Percentiles rank a stretch among this genome's conserved stretches.
Evolutionary conservation across 768 basidiomycete genomes (phyloP).

Genomic region (Mycena galopus): DNA sequence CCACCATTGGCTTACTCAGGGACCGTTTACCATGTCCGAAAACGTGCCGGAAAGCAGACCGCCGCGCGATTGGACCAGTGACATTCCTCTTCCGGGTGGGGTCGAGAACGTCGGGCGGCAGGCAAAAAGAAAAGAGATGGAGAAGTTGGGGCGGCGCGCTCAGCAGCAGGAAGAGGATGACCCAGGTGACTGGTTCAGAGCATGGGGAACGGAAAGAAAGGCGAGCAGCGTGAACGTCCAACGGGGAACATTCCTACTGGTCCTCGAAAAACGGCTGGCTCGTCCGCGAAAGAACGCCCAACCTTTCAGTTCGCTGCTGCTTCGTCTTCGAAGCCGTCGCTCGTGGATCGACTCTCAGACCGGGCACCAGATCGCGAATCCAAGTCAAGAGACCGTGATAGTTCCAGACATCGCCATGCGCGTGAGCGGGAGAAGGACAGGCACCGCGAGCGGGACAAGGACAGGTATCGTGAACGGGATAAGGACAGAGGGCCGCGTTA

Average conservation of each 20-base stretch:
- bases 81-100: conserved; percentile 54
- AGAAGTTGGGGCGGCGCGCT: conserved; percentile 65
- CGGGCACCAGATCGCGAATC: conserved; percentile 1
- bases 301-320: conserved; percentile 8
- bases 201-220: conserved; percentile 44
- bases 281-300: conserved; percentile 1
- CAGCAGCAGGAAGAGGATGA: conserved; percentile 64
- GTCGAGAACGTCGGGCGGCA: conserved; percentile 75
- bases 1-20: conserved; percentile 66
- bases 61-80: conserved; percentile 59
- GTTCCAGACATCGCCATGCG: conserved; percentile 34
- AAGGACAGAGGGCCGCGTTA: conserved; percentile 59
- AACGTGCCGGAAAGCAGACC: conserved; percentile 47
- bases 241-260: conserved; percentile 38
- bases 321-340: conserved; percentile 15
- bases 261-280: conserved; percentile 26
- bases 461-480: conserved; percentile 34
- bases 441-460: conserved; percentile 34
- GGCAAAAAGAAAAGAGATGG: conserved; percentile 71
- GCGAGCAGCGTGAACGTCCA: conserved; percentile 14
- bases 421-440: too few species aligned
- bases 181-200: conserved; percentile 76
- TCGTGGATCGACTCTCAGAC: conserved; percentile 24
- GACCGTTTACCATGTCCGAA: conserved; percentile 73
- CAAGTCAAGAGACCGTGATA: neutral